phyloP scores from a whole-genome alignment of 2,329 filamentous ascomycete genomes.

The Aspergillus ibericus region DNA sequence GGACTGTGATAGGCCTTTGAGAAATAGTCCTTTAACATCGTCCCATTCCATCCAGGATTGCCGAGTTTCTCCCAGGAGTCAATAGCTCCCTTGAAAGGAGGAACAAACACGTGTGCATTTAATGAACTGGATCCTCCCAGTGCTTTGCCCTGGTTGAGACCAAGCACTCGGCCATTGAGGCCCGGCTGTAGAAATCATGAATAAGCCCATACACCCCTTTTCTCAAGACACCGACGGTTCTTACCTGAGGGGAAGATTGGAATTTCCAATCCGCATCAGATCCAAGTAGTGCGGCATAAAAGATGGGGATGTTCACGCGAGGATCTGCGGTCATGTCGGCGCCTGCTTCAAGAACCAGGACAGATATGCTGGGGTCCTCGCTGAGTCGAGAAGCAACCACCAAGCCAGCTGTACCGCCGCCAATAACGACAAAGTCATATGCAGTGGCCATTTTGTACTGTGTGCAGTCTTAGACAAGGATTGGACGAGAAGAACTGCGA shows the following conservation, averaged over 20 bases:
- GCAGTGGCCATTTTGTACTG: constrained; percentile 6
- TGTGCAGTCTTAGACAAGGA: not conserved
- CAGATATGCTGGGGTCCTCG: constrained; percentile 8
- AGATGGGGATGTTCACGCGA: constrained; percentile 8
- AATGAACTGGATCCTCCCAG: constrained; percentile 11
- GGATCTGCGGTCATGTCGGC: constrained; percentile 9
- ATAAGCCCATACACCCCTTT: not conserved
- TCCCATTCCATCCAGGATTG: constrained; percentile 7
- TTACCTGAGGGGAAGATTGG: constrained; percentile 4
- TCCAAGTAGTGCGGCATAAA: constrained; percentile 6
- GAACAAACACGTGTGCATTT: constrained; percentile 12
- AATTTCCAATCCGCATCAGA: constrained; percentile 10
- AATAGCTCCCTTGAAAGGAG: constrained; percentile 6
- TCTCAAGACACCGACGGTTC: constrained; percentile 20
- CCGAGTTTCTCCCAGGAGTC: constrained; percentile 8
- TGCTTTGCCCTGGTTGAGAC: constrained; percentile 11
- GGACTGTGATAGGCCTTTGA: constrained; percentile 3
- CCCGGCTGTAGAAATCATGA: not conserved
- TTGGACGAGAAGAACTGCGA: not conserved
- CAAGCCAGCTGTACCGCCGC: constrained; percentile 9
- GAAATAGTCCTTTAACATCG: constrained; percentile 4
- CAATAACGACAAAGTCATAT: constrained; percentile 10
- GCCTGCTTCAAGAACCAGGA: constrained; percentile 10
- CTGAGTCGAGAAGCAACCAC: constrained; percentile 10
- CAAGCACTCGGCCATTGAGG: constrained; percentile 10